phyloP scores from a whole-genome alignment of 805 yeast genomes.

The Hanseniaspora singularis region DNA sequence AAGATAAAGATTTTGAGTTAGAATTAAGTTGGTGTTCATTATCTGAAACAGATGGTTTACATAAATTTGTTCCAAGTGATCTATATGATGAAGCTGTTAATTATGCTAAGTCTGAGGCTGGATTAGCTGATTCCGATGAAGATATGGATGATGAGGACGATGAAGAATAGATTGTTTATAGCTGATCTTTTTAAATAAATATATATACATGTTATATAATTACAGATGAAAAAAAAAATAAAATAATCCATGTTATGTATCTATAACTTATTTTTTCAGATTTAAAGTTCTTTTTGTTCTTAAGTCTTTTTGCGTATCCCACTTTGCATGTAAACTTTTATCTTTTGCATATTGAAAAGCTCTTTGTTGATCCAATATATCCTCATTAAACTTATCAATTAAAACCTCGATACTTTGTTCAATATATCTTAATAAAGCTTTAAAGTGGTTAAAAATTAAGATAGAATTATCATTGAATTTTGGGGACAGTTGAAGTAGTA shows the following conservation, averaged over 20 bases:
- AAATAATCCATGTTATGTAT: too few species aligned
- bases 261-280: not conserved
- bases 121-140: constrained; percentile 22
- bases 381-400: constrained; percentile 3
- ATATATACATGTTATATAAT: not conserved
- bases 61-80: constrained; percentile 68
- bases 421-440: constrained; percentile 5
- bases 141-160: constrained; percentile 19
- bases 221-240: not conserved
- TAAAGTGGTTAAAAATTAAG: not conserved
- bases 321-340: constrained; percentile 3
- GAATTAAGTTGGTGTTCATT: constrained; percentile 82
- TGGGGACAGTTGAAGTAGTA: not conserved
- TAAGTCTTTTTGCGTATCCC: constrained; percentile 1
- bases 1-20: constrained; percentile 91
- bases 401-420: constrained; percentile 7
- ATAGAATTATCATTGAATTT: not conserved
- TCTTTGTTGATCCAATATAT: constrained; percentile 6
- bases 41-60: constrained; percentile 67
- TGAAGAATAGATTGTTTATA: constrained; percentile 12
- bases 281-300: not conserved
- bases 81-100: constrained; percentile 71
- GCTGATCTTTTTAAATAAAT: too few species aligned
- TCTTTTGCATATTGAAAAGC: not conserved
- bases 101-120: constrained; percentile 64